Evolutionary conservation across 768 basidiomycete species (phyloP), one percentile per base, ranked within the genome.

Genomic region (Pleurotus citrinopileatus): DNA sequence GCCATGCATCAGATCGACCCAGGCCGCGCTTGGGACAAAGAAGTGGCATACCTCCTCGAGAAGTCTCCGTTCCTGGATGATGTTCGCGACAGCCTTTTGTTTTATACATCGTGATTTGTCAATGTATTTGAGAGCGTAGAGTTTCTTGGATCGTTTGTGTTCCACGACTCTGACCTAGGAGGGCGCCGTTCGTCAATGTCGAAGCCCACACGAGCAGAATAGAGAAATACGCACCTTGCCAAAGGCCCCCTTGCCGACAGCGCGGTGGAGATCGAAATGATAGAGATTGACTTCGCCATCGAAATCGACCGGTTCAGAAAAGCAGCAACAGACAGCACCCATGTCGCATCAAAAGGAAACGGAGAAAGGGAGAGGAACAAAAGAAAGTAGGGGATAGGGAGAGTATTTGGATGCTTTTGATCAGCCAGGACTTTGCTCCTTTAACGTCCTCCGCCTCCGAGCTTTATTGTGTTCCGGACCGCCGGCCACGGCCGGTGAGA

Each of bases 61-160:
- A 40, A 98, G 74, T 46, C 92, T 79, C 26, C 95, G 82, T 70
- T 98, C 95, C 70, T 98, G 95, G 53, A 98, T 91, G 62, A 92
- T 87, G 67, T 97, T 95, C 22, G 89, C 90, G 8, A 95, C 82
- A 9, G 94, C 92, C 69, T 89, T 91, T 74, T 94, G 92, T 65
- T 86, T 86, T 56, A 94, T 86, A 69, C 94, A 91, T 65, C 85
- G 86, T 42, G 91, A 80, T 71, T 98, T 98, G 71, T 98, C 95
- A 74, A 98, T 94, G 74, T 98, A 98, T 66, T 98, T 98, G 72
- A 98, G 84, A 19, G 95, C 95, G 66, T 91, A 97, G 1, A 98
- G 79, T 61, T 92, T 84, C 67, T 94, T 94, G 2, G 91, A 83
- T 65, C 87, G 85, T 68, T 96, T 97, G 75, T 97, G 94, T 69